Percentiles rank a stretch among this genome's conserved stretches.
Evolutionary conservation across 2,329 filamentous ascomycete genomes (phyloP).

Genomic region (Didymella glomerata): DNA sequence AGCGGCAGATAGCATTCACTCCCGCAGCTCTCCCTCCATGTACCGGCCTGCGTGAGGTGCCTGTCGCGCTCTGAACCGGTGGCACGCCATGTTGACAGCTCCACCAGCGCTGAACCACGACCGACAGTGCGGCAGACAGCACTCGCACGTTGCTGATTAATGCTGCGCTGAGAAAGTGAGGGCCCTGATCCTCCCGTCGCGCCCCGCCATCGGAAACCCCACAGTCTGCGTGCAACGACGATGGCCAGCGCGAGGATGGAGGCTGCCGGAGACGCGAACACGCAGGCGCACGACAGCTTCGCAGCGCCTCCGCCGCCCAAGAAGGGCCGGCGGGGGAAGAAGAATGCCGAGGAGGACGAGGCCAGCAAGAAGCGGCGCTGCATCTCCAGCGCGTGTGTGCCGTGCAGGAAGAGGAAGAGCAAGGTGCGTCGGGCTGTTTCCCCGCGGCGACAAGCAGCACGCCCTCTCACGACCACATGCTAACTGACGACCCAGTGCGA

Average conservation of each 20-base stretch:
- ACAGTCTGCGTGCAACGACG: conserved; percentile 20
- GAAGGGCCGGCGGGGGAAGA: conserved; percentile 46
- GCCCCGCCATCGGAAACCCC: conserved; percentile 29
- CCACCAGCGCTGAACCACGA: conserved; percentile 23
- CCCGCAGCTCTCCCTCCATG: conserved; percentile 19
- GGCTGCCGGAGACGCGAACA: conserved; percentile 14
- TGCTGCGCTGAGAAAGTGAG: conserved; percentile 23
- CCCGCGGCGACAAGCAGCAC: too few relatives aligned
- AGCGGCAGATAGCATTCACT: conserved; percentile 7
- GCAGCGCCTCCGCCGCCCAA: conserved; percentile 31
- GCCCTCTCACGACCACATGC: neutral
- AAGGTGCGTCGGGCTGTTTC: conserved; percentile 33
- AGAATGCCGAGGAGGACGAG: conserved; percentile 50
- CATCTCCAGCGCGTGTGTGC: conserved; percentile 52
- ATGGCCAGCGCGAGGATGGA: conserved; percentile 28
- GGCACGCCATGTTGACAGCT: conserved; percentile 32
- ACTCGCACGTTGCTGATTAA: conserved; percentile 35
- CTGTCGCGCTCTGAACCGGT: conserved; percentile 14
- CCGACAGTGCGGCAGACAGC: conserved; percentile 17
- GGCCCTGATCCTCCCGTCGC: conserved; percentile 18
- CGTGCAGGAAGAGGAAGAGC: conserved; percentile 53
- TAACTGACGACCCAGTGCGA: conserved; percentile 67
- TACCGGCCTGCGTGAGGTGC: conserved; percentile 19
- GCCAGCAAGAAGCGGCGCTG: conserved; percentile 55
- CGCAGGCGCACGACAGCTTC: conserved; percentile 14